Evolutionary conservation across 2,329 filamentous ascomycete genomes (phyloP), one percentile per base, ranked within the genome.

Genomic region (Raffaelea deltoideospora): DNA sequence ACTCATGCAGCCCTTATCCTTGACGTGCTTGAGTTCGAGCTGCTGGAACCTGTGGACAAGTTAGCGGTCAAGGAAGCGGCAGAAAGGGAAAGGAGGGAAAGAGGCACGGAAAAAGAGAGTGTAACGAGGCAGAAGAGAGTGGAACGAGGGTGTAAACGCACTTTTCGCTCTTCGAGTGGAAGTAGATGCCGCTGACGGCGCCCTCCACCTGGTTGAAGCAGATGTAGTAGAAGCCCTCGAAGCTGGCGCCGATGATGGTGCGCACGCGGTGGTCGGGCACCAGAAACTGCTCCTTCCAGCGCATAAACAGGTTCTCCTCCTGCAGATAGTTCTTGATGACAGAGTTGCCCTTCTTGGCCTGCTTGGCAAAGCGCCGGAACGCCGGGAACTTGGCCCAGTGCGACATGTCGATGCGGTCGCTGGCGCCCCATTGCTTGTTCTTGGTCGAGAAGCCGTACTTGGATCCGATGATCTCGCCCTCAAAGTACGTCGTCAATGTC

Each of bases 221-320:
- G 47, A 98, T 96, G 53, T 98, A 98, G 56, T 96, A 98, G 55
- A 98, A 98, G 0, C 90, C 90, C 53, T 98, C 90, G 42, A 96
- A 98, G 52, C 88, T 96, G 8, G 90, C 90, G 15, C 90, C 90
- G 24, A 76, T 82, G 43, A 98, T 94, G 10, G 83, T 92, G 42
- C 79, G 73, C 17, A 96, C 86, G 14, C 83, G 74, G 55, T 98
- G 90, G 51, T 98, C 87, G 2, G 90, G 90, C 1, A 98, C 90
- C 1, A 98, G 65, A 50, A 98, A 98, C 50, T 93, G 86, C 53
- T 98, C 90, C 58, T 98, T 98, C 90, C 90, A 98, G 42, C 90
- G 76, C 90, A 98, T 98, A 52, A 95, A 98, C 23, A 98, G 78
- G 54, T 92, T 78, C 48, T 95, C 87, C 44, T 76, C 69, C 52